phyloP scores from a whole-genome alignment of 305 asterid species.

The Ilex paraguariensis region DNA sequence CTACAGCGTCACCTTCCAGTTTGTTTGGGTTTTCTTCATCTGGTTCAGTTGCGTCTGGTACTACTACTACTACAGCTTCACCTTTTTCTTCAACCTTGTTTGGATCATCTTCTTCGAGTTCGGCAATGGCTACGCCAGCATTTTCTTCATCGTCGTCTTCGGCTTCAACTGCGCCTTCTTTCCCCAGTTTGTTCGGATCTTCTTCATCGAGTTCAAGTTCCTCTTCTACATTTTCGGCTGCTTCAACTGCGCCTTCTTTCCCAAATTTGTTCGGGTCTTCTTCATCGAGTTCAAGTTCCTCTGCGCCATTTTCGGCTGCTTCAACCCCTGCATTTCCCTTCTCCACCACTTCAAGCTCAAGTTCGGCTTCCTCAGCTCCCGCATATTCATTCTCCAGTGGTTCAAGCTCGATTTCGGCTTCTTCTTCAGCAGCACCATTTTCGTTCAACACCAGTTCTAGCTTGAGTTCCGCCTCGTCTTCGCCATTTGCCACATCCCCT shows the following conservation, averaged over 20 bases:
- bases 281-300: conserved; percentile 4
- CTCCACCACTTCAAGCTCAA: conserved; percentile 9
- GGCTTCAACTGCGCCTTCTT: not conserved
- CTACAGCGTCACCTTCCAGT: not conserved
- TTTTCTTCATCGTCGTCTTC: conserved; percentile 10
- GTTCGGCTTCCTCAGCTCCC: conserved; percentile 16
- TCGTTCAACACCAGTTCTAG: too few species aligned
- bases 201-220: conserved; percentile 5
- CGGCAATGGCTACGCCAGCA: not conserved
- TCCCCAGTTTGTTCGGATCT: conserved; percentile 4
- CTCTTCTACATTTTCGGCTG: not conserved
- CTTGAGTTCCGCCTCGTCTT: conserved; percentile 9
- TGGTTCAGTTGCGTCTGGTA: too few species aligned
- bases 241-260: too few species aligned
- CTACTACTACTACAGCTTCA: not conserved
- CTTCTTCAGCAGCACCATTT: conserved; percentile 4
- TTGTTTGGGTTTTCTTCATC: too few species aligned
- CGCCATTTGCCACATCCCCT: conserved; percentile 5
- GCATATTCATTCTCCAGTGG: conserved; percentile 14
- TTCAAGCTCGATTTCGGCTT: conserved; percentile 10
- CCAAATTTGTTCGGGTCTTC: conserved; percentile 5
- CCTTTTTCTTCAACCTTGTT: conserved; percentile 5
- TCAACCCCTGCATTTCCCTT: conserved; percentile 6
- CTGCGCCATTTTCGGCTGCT: not conserved
- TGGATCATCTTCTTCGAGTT: conserved; percentile 8